Base-by-base conservation (phyloP, 1,284 basidiomycete species). In the Tilletiopsis washingtonensis region DNA sequence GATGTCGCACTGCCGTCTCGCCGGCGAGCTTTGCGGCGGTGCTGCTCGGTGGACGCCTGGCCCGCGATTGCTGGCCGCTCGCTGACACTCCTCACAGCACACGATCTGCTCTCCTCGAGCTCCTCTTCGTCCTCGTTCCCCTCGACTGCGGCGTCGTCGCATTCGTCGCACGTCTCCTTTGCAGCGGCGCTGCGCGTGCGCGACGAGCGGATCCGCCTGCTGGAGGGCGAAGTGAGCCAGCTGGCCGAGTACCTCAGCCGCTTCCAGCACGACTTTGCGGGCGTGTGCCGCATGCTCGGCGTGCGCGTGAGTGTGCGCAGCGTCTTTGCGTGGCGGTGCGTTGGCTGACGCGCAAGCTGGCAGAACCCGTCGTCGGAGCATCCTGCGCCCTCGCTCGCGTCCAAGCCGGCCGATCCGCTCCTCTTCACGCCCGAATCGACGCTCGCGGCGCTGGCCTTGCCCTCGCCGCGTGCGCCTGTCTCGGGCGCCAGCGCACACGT, bases 151-250 rank as follows among this genome's bases (percentile, higher is more conserved):
- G n/a, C n/a, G n/a, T n/a, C n/a, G n/a, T n/a, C n/a, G n/a, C n/a
- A n/a, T n/a, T n/a, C n/a, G n/a, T n/a, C n/a, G n/a, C n/a, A n/a
- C n/a, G n/a, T n/a, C n/a, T n/a, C n/a, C n/a, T n/a, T n/a, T n/a
- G n/a, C n/a, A n/a, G n/a, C 40, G 20, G 45, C 48, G 37, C 23
- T 51, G 24, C 39, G 47, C 34, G 42, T 53, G 47, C 23, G 61
- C 26, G 68, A 73, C 49, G 66, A 73, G 32, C 63, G 67, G 40
- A 70, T 74, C 42, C 54, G 57, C 17, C 44, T 49, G 9, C 55
- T 74, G 23, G 72, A 74, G 38, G 50, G 53, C 5, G 68, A 71
- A 40, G 58, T 74, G 26, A 37, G 57, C 25, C 52, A 59, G 23
- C 52, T 71, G 0, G 54, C 59, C 12, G 62, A 64, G 42, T 62